Conservation (phyloP, 257 asterid species). For the Asclepias syriaca region DNA sequence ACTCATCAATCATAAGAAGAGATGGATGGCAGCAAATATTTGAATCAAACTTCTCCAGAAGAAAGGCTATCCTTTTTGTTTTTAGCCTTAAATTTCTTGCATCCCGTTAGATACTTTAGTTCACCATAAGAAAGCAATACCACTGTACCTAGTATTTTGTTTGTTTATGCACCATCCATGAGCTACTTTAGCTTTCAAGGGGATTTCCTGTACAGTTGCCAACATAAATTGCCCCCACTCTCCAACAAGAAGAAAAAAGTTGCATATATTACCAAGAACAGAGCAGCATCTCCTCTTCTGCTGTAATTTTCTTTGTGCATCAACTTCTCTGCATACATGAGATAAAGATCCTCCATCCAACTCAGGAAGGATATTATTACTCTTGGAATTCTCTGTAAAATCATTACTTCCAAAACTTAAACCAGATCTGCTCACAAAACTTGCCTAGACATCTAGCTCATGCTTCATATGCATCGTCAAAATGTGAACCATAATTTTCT, state of each 20-base stretch:
- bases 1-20: background rate
- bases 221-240: background rate
- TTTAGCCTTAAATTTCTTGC: too few species aligned
- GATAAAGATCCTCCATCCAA: background rate
- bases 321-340: background rate
- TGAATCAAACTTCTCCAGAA: background rate
- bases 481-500: slow-evolving; percentile 27
- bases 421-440: background rate
- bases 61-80: background rate
- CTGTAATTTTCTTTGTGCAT: background rate
- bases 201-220: background rate
- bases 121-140: background rate
- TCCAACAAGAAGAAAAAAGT: background rate
- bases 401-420: background rate
- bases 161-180: background rate
- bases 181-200: background rate
- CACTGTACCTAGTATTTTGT: background rate
- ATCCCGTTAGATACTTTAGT: background rate
- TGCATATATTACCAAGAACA: background rate
- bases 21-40: background rate
- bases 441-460: background rate
- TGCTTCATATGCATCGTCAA: slow-evolving; percentile 8
- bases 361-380: background rate
- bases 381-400: slow-evolving; percentile 1
- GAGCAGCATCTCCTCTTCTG: background rate